Conservation (phyloP, 176 grass and related monocot species). For the Phoenix roebelenii region DNA sequence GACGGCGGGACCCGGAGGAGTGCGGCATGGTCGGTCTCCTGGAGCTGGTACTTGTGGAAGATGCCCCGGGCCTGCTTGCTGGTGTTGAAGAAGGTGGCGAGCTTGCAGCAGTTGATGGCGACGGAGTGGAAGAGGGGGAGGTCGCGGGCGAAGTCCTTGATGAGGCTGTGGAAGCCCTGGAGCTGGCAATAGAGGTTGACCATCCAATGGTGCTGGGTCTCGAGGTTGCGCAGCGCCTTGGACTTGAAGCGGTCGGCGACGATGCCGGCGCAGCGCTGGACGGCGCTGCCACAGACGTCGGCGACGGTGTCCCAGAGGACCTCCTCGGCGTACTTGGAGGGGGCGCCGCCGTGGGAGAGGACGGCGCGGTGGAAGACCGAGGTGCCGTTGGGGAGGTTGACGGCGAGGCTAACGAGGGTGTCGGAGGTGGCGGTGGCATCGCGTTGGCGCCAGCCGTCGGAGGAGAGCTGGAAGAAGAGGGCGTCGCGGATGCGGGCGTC, state of each 20-base stretch:
- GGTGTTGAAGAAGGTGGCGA: conserved; percentile 61
- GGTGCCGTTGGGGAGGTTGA: conserved; percentile 7
- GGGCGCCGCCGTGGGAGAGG: background rate
- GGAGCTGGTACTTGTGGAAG: conserved; percentile 50
- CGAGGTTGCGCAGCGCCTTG: conserved; percentile 55
- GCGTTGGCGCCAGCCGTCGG: conserved; percentile 41
- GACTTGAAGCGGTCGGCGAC: conserved; percentile 70
- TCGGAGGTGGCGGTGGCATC: conserved; percentile 1
- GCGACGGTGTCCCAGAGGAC: conserved; percentile 34
- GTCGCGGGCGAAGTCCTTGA: conserved; percentile 48
- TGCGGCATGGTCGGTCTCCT: conserved; percentile 45
- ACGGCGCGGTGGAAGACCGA: conserved; percentile 9
- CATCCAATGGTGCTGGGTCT: conserved; percentile 67
- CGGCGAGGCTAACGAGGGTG: conserved; percentile 31
- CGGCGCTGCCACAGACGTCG: conserved; percentile 20
- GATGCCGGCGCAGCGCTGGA: conserved; percentile 61
- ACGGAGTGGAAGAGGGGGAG: conserved; percentile 49
- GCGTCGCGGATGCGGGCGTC: conserved; percentile 61
- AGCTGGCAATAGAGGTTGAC: conserved; percentile 73
- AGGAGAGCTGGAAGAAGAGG: conserved; percentile 77
- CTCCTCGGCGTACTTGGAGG: conserved; percentile 42
- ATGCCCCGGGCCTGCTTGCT: conserved; percentile 33
- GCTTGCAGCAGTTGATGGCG: conserved; percentile 35
- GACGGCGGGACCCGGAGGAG: conserved; percentile 28
- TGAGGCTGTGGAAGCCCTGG: conserved; percentile 29